Evolutionary conservation across 306 rosid species (phyloP), one percentile per base, ranked within the genome.

Genomic region (Dalbergia cultrata): DNA sequence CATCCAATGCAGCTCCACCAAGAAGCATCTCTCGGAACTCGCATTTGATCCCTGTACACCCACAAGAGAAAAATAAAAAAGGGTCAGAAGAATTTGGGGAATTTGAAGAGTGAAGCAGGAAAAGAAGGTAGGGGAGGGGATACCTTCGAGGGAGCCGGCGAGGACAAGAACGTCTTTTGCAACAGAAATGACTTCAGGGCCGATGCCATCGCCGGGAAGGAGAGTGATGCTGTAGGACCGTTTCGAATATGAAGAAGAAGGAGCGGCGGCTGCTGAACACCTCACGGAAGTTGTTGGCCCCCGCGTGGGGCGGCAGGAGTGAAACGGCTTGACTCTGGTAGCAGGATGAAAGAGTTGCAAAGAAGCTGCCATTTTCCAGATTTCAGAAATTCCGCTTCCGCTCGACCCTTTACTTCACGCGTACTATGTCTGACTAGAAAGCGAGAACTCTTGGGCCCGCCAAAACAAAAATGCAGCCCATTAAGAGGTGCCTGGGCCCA

Each of bases 121-220:
- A 35, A 35, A 16, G 17, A n/a, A 14, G 14, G 14, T 19, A 56
- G 19, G 72, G 13, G 59, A 18, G 89, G 6, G 9, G 21, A 3
- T 56, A 67, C 98, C 98, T 82, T 95, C 92, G 11, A 91, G 66
- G 39, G 96, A 85, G 37, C 93, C 95, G 7, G 88, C 75, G 31
- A 89, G 91, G 70, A 80, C 80, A 80, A 93, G 97, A 67, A 95
- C 95, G 58, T 90, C 88, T 78, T 86, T 91, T 16, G 99, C 97
- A 72, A 95, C 93, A 39, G 97, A 82, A 72, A 90, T 83, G 21
- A 95, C 94, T 76, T 95, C 99, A 1, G 97, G 97, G 43, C 98
- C 99, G 83, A 95, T 90, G 58, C 98, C 99, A 63, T 95, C 98
- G 49, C 99, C 98, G 9, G 97, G 98, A 67, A 93, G 97, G 35